Evolutionary conservation across 2,329 filamentous ascomycete genomes (phyloP).

Genomic region (Cryphonectria parasitica): DNA sequence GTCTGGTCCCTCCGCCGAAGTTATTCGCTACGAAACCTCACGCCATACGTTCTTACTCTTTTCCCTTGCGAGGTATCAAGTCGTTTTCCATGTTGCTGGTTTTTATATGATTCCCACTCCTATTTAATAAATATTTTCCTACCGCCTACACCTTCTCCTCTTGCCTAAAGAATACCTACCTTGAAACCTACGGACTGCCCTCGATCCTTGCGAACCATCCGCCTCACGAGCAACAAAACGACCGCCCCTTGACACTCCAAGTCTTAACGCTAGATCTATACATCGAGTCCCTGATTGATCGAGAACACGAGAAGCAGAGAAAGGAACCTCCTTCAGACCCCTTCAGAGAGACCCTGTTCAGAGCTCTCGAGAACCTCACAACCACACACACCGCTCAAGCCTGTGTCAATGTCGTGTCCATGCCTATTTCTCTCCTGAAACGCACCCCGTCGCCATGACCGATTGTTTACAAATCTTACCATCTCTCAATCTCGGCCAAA

Average conservation of each 20-base stretch:
- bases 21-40: background rate
- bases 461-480: conserved; percentile 25
- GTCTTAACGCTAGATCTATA: background rate
- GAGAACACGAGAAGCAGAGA: background rate
- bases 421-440: background rate
- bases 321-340: no score
- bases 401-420: conserved; percentile 19
- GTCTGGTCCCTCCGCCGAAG: background rate
- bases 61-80: background rate
- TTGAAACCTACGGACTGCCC: background rate
- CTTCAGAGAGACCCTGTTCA: background rate
- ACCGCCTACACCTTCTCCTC: background rate
- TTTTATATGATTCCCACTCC: background rate
- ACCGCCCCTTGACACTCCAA: background rate
- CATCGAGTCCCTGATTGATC: background rate
- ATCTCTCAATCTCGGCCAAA: conserved; percentile 10
- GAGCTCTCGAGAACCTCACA: background rate
- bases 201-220: background rate
- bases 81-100: background rate
- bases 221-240: background rate
- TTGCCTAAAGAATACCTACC: background rate
- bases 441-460: conserved; percentile 24
- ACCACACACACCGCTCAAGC: background rate
- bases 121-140: background rate
- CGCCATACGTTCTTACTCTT: background rate